Conservation (phyloP, 352 stramenopile genomes). For the Phytopythium oedochilum region DNA sequence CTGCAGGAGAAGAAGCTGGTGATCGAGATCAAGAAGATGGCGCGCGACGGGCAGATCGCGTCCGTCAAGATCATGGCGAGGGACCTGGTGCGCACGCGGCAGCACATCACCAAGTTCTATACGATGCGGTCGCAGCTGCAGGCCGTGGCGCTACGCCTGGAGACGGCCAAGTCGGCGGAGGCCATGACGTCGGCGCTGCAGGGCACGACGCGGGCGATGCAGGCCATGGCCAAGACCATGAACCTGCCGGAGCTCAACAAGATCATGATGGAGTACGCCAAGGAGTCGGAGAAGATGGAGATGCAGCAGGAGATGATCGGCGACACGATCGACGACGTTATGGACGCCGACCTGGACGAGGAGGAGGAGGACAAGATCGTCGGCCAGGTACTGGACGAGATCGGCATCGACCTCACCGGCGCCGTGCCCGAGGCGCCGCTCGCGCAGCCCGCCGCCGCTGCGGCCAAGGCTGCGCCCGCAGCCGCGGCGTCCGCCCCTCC, state of each 20-base stretch:
- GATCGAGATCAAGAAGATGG: constrained; percentile 98
- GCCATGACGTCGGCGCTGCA: constrained; percentile 91
- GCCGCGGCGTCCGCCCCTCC: constrained; percentile 35
- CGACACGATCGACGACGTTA: constrained; percentile 96
- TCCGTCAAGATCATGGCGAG: constrained; percentile 97
- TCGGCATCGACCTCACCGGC: constrained; percentile 93
- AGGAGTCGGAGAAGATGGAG: constrained; percentile 97
- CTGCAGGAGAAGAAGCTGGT: constrained; percentile 94
- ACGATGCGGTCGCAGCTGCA: constrained; percentile 97
- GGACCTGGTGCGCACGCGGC: constrained; percentile 93
- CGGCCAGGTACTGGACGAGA: constrained; percentile 96
- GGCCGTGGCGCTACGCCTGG: constrained; percentile 90
- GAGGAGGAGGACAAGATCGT: constrained; percentile 97
- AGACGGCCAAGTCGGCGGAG: constrained; percentile 95
- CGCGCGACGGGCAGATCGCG: constrained; percentile 94
- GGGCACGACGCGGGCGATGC: constrained; percentile 81
- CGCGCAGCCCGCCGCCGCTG: constrained; percentile 31
- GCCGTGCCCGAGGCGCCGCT: constrained; percentile 88
- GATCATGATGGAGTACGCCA: constrained; percentile 98
- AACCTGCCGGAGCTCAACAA: constrained; percentile 95
- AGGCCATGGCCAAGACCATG: constrained; percentile 93
- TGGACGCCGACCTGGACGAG: constrained; percentile 93
- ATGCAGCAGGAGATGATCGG: constrained; percentile 98
- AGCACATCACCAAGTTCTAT: constrained; percentile 98
- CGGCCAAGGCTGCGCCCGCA: constrained; percentile 38